Conservation (phyloP, 148 eudicot species). For the Tetragonia tetragonoides region DNA sequence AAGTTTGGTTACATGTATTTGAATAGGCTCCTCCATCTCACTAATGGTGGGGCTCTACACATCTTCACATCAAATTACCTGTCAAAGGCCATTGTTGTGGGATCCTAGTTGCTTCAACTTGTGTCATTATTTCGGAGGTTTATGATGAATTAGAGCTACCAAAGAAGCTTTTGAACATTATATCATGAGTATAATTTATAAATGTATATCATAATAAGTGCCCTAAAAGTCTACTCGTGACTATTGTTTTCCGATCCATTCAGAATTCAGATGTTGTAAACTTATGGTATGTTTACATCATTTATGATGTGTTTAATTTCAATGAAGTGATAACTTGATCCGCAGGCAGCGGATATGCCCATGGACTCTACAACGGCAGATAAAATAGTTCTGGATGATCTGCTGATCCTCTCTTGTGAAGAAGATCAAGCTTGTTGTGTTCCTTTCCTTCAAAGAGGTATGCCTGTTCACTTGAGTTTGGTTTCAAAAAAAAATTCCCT, state of each 20-base stretch:
- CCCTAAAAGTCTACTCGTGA: not conserved
- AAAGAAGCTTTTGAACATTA: not conserved
- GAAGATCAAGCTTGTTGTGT: constrained; percentile 52
- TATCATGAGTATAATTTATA: not conserved
- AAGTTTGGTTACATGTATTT: too few species aligned
- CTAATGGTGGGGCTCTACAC: too few species aligned
- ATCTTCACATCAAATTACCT: too few species aligned
- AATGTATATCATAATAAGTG: not conserved
- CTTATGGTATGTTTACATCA: not conserved
- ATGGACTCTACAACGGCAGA: constrained; percentile 17
- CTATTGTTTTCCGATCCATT: not conserved
- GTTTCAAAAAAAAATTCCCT: not conserved
- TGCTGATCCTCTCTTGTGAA: constrained; percentile 58
- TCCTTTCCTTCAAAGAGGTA: constrained; percentile 57
- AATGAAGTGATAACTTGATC: constrained; percentile 11
- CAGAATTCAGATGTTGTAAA: not conserved
- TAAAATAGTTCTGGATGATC: constrained; percentile 28
- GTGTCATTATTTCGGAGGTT: not conserved
- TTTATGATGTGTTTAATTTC: constrained; percentile 4
- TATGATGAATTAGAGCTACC: not conserved
- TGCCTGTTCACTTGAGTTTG: constrained; percentile 7
- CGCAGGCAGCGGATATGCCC: constrained; percentile 37
- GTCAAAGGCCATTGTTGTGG: not conserved
- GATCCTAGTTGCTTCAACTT: not conserved
- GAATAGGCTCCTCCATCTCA: too few species aligned